Evolutionary conservation across 164 flowering plant species (phyloP).

Genomic region (Magnolia officinalis): DNA sequence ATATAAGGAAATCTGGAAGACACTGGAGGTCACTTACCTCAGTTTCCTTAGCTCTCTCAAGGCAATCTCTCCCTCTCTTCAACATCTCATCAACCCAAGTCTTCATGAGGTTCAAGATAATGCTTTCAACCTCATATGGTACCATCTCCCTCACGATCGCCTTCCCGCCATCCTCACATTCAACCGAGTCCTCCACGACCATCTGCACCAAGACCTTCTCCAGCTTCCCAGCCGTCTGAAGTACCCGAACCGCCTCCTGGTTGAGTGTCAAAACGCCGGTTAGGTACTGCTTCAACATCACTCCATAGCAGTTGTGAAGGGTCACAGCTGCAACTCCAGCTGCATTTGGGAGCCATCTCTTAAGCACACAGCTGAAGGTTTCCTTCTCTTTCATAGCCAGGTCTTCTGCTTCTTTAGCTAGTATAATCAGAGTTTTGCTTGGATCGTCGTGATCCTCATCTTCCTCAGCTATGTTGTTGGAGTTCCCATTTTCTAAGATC

Average conservation of each 20-base stretch:
- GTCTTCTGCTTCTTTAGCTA: conserved; percentile 68
- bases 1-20: background rate
- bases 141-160: conserved; percentile 74
- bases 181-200: conserved; percentile 81
- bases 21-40: conserved; percentile 47
- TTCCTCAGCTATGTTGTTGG: conserved; percentile 8
- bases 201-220: conserved; percentile 78
- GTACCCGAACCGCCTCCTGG: conserved; percentile 45
- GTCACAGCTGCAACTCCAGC: conserved; percentile 79
- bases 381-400: conserved; percentile 74
- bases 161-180: conserved; percentile 83
- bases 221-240: conserved; percentile 77
- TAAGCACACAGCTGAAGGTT: conserved; percentile 60
- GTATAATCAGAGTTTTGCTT: conserved; percentile 38
- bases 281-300: conserved; percentile 63
- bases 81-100: conserved; percentile 67
- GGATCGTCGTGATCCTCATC: conserved; percentile 30
- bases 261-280: conserved; percentile 32
- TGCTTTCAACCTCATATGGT: conserved; percentile 79
- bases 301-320: conserved; percentile 79
- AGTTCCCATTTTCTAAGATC: conserved; percentile 46
- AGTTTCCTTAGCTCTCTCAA: conserved; percentile 65
- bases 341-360: conserved; percentile 74
- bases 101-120: conserved; percentile 43
- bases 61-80: conserved; percentile 37